Evolutionary conservation across 1,284 basidiomycete species (phyloP).

Genomic region (Ceratobasidium sp.): DNA sequence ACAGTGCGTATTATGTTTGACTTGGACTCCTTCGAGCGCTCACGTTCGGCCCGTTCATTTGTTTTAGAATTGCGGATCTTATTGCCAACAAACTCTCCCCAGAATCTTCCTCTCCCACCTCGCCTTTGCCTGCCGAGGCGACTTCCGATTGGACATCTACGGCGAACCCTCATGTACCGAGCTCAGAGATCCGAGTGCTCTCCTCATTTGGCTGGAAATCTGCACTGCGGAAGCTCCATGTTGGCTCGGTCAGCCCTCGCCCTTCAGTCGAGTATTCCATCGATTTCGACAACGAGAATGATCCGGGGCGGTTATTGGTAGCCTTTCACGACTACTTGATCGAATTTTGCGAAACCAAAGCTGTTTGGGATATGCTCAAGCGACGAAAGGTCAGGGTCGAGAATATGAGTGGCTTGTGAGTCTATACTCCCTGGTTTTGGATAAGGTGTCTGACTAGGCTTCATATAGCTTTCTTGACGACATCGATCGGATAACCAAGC

Average conservation of each 20-base stretch:
- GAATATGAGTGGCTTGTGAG: conserved; percentile 81
- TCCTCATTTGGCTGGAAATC: conserved; percentile 28
- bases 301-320: conserved; percentile 73
- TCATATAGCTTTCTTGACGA: conserved; percentile 73
- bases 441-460: not conserved
- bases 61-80: conserved; percentile 27
- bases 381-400: conserved; percentile 71
- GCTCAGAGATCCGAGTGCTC: conserved; percentile 28
- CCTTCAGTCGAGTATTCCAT: conserved; percentile 57
- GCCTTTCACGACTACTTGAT: conserved; percentile 66
- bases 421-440: conserved; percentile 39
- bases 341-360: conserved; percentile 70
- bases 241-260: conserved; percentile 6
- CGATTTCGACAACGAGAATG: conserved; percentile 54
- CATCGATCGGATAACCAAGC: conserved; percentile 75
- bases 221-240: conserved; percentile 9
- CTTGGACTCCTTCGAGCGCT: conserved; percentile 60
- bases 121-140: conserved; percentile 46
- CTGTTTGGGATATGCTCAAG: conserved; percentile 63
- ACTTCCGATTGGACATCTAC: conserved; percentile 51
- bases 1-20: conserved; percentile 69
- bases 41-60: conserved; percentile 54
- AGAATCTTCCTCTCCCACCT: conserved; percentile 34
- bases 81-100: conserved; percentile 45
- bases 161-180: conserved; percentile 26